Evolutionary conservation across 169 alveolate species (phyloP).

Genomic region (Cryptosporidium ubiquitum): DNA sequence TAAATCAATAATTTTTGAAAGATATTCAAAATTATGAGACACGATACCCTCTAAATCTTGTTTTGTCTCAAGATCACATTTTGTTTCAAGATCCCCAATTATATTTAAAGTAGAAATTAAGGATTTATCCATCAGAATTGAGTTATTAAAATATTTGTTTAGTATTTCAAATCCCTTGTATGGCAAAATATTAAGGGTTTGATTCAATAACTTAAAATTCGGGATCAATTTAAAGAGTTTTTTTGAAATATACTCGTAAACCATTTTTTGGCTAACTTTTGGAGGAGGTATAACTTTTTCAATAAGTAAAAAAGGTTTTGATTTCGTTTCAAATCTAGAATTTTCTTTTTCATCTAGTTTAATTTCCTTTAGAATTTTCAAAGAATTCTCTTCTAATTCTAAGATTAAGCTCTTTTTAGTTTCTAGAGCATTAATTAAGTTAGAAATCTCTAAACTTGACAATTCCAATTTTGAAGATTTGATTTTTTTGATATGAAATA

Average conservation of each 20-base stretch:
- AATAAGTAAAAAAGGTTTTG: neutral
- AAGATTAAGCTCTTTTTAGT: neutral
- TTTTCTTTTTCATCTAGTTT: neutral
- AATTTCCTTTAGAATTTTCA: neutral
- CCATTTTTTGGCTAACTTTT: neutral
- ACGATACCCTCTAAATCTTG: neutral
- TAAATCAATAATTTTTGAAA: neutral
- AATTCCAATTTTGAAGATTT: neutral
- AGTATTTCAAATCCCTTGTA: conserved; percentile 21
- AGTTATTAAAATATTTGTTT: neutral
- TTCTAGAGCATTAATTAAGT: neutral
- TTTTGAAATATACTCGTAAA: neutral
- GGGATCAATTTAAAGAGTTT: conserved; percentile 9
- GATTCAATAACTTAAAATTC: neutral
- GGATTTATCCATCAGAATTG: neutral
- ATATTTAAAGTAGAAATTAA: neutral
- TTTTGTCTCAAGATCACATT: neutral
- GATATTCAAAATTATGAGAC: conserved; percentile 7
- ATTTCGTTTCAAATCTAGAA: neutral
- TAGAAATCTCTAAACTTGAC: neutral
- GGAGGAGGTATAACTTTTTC: conserved; percentile 21
- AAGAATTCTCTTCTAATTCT: neutral
- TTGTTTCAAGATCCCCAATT: conserved; percentile 2
- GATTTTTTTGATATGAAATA: neutral
- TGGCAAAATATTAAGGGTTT: conserved; percentile 1